These are phyloP conservation scores for Rubus idaeus DNA, from an alignment of 306 rosid genomes.

Conservation along the genomic window DNA sequence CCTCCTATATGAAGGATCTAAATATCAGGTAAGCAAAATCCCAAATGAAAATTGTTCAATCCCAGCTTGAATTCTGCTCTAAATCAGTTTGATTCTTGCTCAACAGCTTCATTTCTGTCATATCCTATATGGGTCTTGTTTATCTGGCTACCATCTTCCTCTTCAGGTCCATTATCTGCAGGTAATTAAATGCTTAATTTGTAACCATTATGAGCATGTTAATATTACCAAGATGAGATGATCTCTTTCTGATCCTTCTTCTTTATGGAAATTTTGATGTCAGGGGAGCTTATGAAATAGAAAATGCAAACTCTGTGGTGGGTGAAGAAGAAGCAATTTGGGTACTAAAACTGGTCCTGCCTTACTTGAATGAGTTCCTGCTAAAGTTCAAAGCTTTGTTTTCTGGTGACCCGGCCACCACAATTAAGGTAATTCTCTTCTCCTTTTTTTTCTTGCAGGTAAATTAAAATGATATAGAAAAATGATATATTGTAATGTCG, in stretches of 20 bases:
- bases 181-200: slow-evolving; percentile 38
- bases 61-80: slow-evolving; percentile 12
- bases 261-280: slow-evolving; percentile 21
- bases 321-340: slow-evolving; percentile 87
- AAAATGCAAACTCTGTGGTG: slow-evolving; percentile 48
- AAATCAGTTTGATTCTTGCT: slow-evolving; percentile 18
- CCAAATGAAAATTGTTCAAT: not conserved
- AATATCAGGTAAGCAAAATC: slow-evolving; percentile 29
- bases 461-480: too few species aligned
- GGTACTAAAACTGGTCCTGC: slow-evolving; percentile 65
- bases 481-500: not conserved
- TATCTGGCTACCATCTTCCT: slow-evolving; percentile 79
- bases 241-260: not conserved
- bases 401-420: slow-evolving; percentile 85
- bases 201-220: slow-evolving; percentile 1
- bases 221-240: not conserved
- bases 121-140: slow-evolving; percentile 70
- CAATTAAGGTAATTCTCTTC: slow-evolving; percentile 64
- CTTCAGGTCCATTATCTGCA: slow-evolving; percentile 64
- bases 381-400: slow-evolving; percentile 74
- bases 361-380: slow-evolving; percentile 70
- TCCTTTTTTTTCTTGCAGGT: not conserved
- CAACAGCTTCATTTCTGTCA: slow-evolving; percentile 73
- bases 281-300: slow-evolving; percentile 53
- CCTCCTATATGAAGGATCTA: slow-evolving; percentile 66